Conservation (phyloP, 2,329 filamentous ascomycete species). For the Aspergillus uvarum region DNA sequence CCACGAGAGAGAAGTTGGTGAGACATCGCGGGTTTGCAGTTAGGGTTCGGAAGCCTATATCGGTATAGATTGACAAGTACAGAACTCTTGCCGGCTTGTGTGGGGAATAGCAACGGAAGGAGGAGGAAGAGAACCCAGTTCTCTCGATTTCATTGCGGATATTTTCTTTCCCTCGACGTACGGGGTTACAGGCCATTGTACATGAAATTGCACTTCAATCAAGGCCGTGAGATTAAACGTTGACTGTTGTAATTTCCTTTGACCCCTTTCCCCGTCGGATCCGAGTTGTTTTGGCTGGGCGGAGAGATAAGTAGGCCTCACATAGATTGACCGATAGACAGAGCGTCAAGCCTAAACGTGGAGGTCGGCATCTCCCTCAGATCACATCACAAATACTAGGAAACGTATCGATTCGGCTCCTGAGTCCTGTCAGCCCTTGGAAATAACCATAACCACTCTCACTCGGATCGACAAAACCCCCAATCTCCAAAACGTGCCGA, state of each 20-base stretch:
- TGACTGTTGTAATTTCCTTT: neutral
- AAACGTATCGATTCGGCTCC: neutral
- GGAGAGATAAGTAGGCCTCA: neutral
- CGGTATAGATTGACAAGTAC: slow-evolving; percentile 4
- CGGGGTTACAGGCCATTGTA: neutral
- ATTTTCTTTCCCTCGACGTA: too few relatives aligned
- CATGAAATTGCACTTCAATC: neutral
- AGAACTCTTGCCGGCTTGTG: neutral
- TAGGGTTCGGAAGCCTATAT: slow-evolving; percentile 1
- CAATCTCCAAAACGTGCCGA: slow-evolving; percentile 18
- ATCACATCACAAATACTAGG: neutral
- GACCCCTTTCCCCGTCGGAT: neutral
- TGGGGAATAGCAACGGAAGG: neutral
- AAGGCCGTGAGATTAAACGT: neutral
- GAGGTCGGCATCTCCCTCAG: neutral
- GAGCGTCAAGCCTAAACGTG: neutral
- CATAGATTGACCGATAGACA: neutral
- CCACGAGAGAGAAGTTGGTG: slow-evolving; percentile 8
- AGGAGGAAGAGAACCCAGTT: neutral
- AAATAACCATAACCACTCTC: slow-evolving; percentile 6
- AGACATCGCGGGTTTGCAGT: slow-evolving; percentile 14
- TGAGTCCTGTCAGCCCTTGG: neutral
- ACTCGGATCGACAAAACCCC: slow-evolving; percentile 10
- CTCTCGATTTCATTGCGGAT: too few relatives aligned
- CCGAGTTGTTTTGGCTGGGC: neutral